Evolutionary conservation across 2,329 filamentous ascomycete species (phyloP).

Genomic region (Fonsecaea monophora): DNA sequence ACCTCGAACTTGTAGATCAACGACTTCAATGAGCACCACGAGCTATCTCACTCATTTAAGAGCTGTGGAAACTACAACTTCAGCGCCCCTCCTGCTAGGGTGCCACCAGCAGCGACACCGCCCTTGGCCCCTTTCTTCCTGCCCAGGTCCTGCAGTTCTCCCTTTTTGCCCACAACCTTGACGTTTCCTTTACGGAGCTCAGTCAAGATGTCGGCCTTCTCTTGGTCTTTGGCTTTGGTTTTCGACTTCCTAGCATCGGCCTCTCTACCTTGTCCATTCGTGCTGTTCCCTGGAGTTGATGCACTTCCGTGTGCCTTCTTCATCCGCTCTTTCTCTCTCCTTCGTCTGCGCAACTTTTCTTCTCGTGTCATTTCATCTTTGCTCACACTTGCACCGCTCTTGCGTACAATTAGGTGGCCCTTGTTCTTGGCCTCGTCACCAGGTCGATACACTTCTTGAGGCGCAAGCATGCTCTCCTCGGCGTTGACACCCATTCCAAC

Average conservation of each 20-base stretch:
- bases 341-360: conserved; percentile 76
- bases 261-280: conserved; percentile 31
- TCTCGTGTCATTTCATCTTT: conserved; percentile 87
- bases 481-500: conserved; percentile 75
- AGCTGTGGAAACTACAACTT: conserved; percentile 20
- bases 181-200: conserved; percentile 84
- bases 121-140: conserved; percentile 70
- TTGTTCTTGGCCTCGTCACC: conserved; percentile 63
- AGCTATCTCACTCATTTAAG: neutral
- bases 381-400: conserved; percentile 64
- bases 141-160: conserved; percentile 81
- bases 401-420: conserved; percentile 30
- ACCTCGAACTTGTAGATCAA: neutral
- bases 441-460: conserved; percentile 92
- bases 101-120: neutral
- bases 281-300: conserved; percentile 53
- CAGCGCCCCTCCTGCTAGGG: conserved; percentile 15
- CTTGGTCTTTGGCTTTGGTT: conserved; percentile 43
- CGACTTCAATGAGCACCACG: neutral
- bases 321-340: conserved; percentile 84
- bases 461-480: conserved; percentile 76
- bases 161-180: conserved; percentile 89
- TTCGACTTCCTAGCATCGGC: conserved; percentile 41
- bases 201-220: conserved; percentile 64
- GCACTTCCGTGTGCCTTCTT: conserved; percentile 55